Conservation (phyloP, 2,329 filamentous ascomycete species). For the Trichoderma simmonsii region DNA sequence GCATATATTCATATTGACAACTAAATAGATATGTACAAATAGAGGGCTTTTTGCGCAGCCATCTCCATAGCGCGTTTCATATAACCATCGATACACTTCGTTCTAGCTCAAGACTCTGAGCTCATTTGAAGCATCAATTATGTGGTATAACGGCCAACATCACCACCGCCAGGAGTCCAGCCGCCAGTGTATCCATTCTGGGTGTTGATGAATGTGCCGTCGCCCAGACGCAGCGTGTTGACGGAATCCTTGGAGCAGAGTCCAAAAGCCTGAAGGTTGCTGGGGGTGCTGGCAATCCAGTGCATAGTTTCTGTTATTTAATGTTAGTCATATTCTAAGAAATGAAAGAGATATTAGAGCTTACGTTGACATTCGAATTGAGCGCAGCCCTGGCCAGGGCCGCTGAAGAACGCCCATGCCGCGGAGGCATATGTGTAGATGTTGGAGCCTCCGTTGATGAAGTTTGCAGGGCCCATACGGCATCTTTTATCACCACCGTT, state of each 20-base stretch:
- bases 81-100: not conserved
- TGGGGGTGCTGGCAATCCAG: constrained; percentile 37
- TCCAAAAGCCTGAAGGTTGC: constrained; percentile 40
- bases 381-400: constrained; percentile 36
- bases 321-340: not conserved
- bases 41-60: not conserved
- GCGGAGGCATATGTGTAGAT: constrained; percentile 43
- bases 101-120: not conserved
- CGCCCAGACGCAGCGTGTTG: constrained; percentile 34
- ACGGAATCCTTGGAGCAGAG: constrained; percentile 40
- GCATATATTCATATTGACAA: not conserved
- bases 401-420: constrained; percentile 43
- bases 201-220: constrained; percentile 33
- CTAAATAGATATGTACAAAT: not conserved
- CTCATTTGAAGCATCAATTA: not conserved
- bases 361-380: constrained; percentile 35
- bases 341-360: not conserved
- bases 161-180: constrained; percentile 33
- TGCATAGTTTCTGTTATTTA: constrained; percentile 32
- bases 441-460: constrained; percentile 40
- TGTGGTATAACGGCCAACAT: constrained; percentile 38
- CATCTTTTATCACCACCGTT: constrained; percentile 35
- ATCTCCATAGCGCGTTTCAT: not conserved
- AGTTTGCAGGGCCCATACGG: constrained; percentile 43
- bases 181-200: constrained; percentile 35